Percentiles rank a stretch among this genome's conserved stretches.
These are phyloP conservation scores for Leccinum holopus DNA, from an alignment of 1,284 basidiomycete genomes.

Conservation along the genomic window DNA sequence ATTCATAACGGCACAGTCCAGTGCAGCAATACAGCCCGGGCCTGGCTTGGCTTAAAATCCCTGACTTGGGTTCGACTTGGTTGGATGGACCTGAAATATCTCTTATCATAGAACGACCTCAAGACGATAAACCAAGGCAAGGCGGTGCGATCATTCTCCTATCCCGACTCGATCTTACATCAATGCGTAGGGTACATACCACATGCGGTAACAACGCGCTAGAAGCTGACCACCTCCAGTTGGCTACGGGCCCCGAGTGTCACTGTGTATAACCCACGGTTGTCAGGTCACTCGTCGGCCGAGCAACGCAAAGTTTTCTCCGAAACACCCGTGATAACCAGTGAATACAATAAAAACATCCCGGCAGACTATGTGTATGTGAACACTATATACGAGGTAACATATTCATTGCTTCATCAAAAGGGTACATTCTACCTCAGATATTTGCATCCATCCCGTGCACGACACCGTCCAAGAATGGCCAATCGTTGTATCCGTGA, in stretches of 20 bases:
- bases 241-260: not conserved
- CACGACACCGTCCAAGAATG: constrained; percentile 8
- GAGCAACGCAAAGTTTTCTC: constrained; percentile 1
- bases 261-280: not conserved
- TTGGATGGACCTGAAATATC: not conserved
- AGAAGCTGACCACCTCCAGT: not conserved
- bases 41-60: not conserved
- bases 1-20: not conserved
- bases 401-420: not conserved
- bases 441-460: not conserved
- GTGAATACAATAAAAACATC: not conserved
- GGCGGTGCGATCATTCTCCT: not conserved
- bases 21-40: not conserved
- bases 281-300: constrained; percentile 10
- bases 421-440: not conserved
- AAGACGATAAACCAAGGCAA: not conserved
- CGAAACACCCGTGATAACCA: not conserved
- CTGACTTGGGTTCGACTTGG: not conserved
- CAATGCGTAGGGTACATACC: not conserved
- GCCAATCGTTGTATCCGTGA: constrained; percentile 31
- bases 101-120: not conserved
- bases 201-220: not conserved
- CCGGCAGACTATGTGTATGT: not conserved
- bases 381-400: not conserved
- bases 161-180: not conserved